These are phyloP conservation scores for Dionaea muscipula DNA, from an alignment of 179 eudicot genomes.

Conservation along the genomic window DNA sequence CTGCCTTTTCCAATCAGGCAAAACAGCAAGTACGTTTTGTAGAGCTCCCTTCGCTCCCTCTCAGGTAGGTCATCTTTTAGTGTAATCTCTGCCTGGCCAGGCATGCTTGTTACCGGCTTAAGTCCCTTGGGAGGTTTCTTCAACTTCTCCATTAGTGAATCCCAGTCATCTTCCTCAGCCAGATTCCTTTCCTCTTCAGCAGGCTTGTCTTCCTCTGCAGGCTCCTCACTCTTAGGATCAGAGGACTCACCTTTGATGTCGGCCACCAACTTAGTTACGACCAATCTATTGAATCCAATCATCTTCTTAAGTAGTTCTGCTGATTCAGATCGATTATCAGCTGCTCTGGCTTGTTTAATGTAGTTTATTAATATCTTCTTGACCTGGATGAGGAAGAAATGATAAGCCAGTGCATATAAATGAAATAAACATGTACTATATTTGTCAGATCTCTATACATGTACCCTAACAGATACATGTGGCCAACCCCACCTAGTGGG, in stretches of 20 bases:
- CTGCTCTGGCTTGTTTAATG: conserved; percentile 65
- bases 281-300: conserved; percentile 69
- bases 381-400: conserved; percentile 38
- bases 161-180: conserved; percentile 71
- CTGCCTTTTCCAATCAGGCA: conserved; percentile 68
- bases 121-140: conserved; percentile 38
- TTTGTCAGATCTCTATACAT: too few species aligned
- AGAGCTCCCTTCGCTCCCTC: conserved; percentile 71
- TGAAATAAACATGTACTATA: not conserved
- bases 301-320: conserved; percentile 65
- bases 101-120: conserved; percentile 30
- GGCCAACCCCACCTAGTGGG: too few species aligned
- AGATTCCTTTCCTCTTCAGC: conserved; percentile 15
- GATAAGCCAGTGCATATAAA: not conserved
- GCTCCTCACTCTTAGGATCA: conserved; percentile 40
- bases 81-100: conserved; percentile 71
- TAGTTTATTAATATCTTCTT: conserved; percentile 58
- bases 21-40: conserved; percentile 63
- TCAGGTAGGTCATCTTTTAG: conserved; percentile 74
- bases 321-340: conserved; percentile 51
- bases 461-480: too few species aligned
- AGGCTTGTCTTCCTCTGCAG: conserved; percentile 30
- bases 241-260: conserved; percentile 79
- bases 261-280: conserved; percentile 66
- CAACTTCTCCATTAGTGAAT: conserved; percentile 51